Evolutionary conservation across 805 yeast species (phyloP).

Genomic region (Lipomyces spencermartinsiae): DNA sequence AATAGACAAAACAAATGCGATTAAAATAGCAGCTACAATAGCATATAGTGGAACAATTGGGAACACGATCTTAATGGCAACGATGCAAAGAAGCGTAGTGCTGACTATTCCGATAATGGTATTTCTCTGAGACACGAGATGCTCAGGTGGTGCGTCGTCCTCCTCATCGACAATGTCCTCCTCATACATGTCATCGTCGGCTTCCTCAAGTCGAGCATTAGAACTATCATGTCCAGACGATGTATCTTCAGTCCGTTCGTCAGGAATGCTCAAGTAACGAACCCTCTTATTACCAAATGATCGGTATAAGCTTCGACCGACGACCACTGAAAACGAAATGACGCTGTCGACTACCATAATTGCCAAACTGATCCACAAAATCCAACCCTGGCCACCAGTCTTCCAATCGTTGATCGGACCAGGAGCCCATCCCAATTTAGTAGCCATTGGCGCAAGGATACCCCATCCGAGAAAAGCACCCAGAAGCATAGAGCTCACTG

Average conservation of each 20-base stretch:
- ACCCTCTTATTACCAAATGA: slow-evolving; percentile 12
- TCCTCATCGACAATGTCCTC: slow-evolving; percentile 39
- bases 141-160: slow-evolving; percentile 51
- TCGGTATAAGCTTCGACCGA: slow-evolving; percentile 26
- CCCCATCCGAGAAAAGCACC: slow-evolving; percentile 95
- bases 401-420: slow-evolving; percentile 93
- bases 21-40: slow-evolving; percentile 65
- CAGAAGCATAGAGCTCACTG: slow-evolving; percentile 87
- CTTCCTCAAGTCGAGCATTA: slow-evolving; percentile 7
- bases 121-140: slow-evolving; percentile 58
- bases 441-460: slow-evolving; percentile 80
- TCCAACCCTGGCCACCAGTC: slow-evolving; percentile 96
- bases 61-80: slow-evolving; percentile 70
- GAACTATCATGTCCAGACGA: neutral
- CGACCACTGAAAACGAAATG: slow-evolving; percentile 68
- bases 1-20: slow-evolving; percentile 81
- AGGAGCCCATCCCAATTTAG: slow-evolving; percentile 79
- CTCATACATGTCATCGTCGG: slow-evolving; percentile 12
- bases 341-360: slow-evolving; percentile 93
- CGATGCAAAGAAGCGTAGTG: slow-evolving; percentile 72
- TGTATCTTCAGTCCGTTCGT: neutral
- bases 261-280: slow-evolving; percentile 21
- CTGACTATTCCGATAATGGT: slow-evolving; percentile 66
- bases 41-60: slow-evolving; percentile 73
- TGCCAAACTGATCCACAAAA: slow-evolving; percentile 88